Evolutionary conservation across 2,329 filamentous ascomycete species (phyloP), one percentile per base, ranked within the genome.

Genomic region (Xylaria sp.): DNA sequence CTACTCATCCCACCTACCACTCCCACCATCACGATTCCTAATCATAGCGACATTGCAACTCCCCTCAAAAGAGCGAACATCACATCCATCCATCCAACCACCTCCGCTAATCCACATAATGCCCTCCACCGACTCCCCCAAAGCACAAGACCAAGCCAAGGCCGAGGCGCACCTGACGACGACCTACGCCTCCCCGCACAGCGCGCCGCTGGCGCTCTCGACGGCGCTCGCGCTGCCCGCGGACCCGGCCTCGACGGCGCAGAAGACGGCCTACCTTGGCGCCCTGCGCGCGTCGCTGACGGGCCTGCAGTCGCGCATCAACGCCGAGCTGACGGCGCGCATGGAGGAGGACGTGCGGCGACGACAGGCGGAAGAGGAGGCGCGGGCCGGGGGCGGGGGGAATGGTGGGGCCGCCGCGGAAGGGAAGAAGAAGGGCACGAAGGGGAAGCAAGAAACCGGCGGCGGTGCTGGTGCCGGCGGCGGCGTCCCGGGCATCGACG

Each of bases 301-400:
- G 1, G 69, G 77, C 7, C 73, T 88, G n/a, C 90, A 92, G 68
- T 79, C 79, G 52, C 75, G 79, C 46, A 76, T 92, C 69, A 93
- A 93, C 72, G 76, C 74, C 59, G 86, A 89, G 68, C 78, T 93
- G 54, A 92, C 90, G 4, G 69, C 76, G 48, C 84, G 86, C 52
- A 92, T 92, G 90, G 88, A 87, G 37, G 80, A 88, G 57, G 89
- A 92, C 16, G 6, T 34, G 16, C 6, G 9, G 5, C 9, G 4
- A 13, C 68, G 88, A 87, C 67, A 74, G 72, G 7, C 73, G 75
- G 13, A 74, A 72, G 7, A 73, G 75, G 13, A 34, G 29, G 11
- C 29, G 29, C 29, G 16, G 29, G 29, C 6, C 4, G 29, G 3
- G 3, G 5, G 29, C 5, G 29, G 8, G 16, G 29, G 9, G 16